phyloP scores from a whole-genome alignment of 1,139 yeast genomes.

The Yamadazyma atmosphaerica region DNA sequence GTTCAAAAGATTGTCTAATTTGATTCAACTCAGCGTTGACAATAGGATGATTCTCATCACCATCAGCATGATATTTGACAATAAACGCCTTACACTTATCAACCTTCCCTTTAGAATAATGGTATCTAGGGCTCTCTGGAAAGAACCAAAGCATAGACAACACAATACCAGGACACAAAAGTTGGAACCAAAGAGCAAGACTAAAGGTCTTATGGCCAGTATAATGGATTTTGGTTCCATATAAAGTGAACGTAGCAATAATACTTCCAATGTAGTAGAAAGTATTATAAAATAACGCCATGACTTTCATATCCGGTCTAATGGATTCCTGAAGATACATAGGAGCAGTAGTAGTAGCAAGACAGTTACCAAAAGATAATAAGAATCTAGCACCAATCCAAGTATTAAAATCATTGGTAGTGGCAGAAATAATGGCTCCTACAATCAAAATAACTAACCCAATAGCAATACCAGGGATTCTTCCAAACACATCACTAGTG shows the following conservation, averaged over 20 bases:
- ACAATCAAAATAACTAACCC: constrained; percentile 14
- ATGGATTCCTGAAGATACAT: constrained; percentile 7
- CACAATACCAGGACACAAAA: constrained; percentile 12
- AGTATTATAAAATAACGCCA: constrained; percentile 7
- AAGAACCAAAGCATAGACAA: constrained; percentile 26
- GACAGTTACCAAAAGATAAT: constrained; percentile 7
- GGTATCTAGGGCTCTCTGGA: constrained; percentile 62
- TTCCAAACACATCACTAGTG: constrained; percentile 7
- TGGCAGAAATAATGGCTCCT: constrained; percentile 16
- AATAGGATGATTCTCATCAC: constrained; percentile 15
- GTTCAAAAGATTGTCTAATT: constrained; percentile 12
- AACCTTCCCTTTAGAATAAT: constrained; percentile 34
- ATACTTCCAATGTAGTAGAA: constrained; percentile 9
- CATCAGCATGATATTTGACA: constrained; percentile 19
- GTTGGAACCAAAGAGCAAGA: constrained; percentile 15
- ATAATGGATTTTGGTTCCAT: constrained; percentile 4
- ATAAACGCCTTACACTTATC: constrained; percentile 33
- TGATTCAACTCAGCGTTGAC: constrained; percentile 19
- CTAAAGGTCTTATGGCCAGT: constrained; percentile 9
- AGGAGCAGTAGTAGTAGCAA: constrained; percentile 7
- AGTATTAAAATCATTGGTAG: constrained; percentile 40
- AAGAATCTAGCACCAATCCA: constrained; percentile 8
- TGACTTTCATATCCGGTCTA: constrained; percentile 6
- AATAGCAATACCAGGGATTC: constrained; percentile 13
- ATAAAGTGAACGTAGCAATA: constrained; percentile 6